Evolutionary conservation across 352 stramenopile species (phyloP), one percentile per base, ranked within the genome.

Genomic region (Pythium pyrilobum): DNA sequence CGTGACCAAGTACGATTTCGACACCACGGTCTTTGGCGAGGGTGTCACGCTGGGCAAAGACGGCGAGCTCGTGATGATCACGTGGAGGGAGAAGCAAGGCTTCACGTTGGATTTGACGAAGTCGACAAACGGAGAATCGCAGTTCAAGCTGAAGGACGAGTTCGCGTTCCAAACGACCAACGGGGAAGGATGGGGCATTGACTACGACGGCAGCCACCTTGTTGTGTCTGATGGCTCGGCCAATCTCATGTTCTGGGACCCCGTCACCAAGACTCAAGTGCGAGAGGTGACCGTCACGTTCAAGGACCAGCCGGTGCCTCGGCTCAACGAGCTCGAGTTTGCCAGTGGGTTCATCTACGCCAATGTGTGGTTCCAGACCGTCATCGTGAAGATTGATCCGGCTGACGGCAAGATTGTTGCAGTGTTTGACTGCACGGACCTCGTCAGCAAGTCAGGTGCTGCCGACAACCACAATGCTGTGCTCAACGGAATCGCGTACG

Each of bases 401-500:
- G 20, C 54, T 2, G 93, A 73, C 20, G 92, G 92, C 29, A 66
- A 62, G 7, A 77, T 96, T 24, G 74, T 97, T 20, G 83, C 82
- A 24, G 87, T 96, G 62, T 98, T 97, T 67, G 87, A 95, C 55
- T 79, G 88, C 49, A 73, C 67, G 12, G 62, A 67, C 21, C 50
- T 95, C 46, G 69, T 96, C 37, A 50, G 55, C 23, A 54, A 77
- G 27, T 66, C 80, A 7, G 91, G 77, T 41, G 44, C 53, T 12
- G 85, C 78, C 2, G 55, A 65, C 15, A 59, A 79, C 29, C 64
- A 69, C 9, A 72, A 71, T 11, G 88, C 81, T 11, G 89, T 98
- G 48, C 74, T 98, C 18, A 98, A 98, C 52, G 94, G 94, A 28
- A 98, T 98, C 58, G 93, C 91, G 11, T 90, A 98, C 41, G 92